phyloP scores from a whole-genome alignment of 495 filamentous ascomycete species.

The Astrothelium macrocarpum region DNA sequence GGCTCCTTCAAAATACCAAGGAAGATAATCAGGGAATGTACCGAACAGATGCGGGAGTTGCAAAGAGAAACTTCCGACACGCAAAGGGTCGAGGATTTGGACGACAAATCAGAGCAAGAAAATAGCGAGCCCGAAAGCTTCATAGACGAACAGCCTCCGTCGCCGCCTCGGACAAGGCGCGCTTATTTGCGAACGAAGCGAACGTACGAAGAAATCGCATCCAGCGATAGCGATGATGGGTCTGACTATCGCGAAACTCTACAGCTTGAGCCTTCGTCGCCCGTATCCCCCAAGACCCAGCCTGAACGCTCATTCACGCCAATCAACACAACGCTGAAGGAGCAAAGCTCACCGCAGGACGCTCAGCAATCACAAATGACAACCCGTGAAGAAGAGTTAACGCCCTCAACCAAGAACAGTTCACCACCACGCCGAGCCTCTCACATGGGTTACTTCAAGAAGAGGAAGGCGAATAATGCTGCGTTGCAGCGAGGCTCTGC shows the following conservation, averaged over 20 bases:
- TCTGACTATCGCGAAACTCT: background rate
- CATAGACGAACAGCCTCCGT: background rate
- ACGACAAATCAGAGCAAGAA: background rate
- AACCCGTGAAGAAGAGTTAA: background rate
- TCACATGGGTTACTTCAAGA: background rate
- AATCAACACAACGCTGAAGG: background rate
- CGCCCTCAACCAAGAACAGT: background rate
- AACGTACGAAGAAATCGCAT: background rate
- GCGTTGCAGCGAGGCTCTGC: background rate
- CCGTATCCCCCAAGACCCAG: background rate
- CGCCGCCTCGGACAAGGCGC: background rate
- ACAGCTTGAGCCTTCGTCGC: background rate
- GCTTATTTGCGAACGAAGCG: background rate
- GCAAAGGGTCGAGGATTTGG: background rate
- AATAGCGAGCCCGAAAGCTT: background rate
- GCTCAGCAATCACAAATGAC: background rate
- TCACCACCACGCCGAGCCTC: too few species aligned
- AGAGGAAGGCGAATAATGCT: background rate
- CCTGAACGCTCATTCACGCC: background rate
- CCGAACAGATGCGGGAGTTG: background rate
- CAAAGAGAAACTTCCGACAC: background rate
- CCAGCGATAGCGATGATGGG: background rate
- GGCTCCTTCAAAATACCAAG: conserved; percentile 59
- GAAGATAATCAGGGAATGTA: conserved; percentile 45
- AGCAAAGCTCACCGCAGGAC: background rate